A percentile compares a stretch with the other conserved stretches of the same genome.
Evolutionary conservation across 352 stramenopile species (phyloP).

Genomic region (Globisporangium paddicum): DNA sequence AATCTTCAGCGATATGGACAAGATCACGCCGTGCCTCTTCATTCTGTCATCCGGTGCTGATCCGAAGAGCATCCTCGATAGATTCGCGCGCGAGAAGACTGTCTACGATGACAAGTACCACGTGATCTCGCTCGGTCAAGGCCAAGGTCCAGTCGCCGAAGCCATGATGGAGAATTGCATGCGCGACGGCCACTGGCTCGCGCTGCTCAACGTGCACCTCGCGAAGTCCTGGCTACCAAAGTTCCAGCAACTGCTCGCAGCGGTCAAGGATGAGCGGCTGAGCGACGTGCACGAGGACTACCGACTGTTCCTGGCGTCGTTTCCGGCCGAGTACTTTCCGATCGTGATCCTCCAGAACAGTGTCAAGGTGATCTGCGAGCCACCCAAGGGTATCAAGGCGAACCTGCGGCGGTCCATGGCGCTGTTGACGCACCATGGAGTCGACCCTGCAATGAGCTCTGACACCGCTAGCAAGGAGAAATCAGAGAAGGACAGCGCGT

Average conservation of each 20-base stretch:
- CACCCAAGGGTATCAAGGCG: constrained; percentile 63
- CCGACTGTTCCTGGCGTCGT: constrained; percentile 65
- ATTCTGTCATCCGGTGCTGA: constrained; percentile 72
- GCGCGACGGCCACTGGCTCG: constrained; percentile 51
- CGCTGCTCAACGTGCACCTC: constrained; percentile 76
- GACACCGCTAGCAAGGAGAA: neutral
- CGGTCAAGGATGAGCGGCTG: constrained; percentile 25
- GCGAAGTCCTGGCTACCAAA: constrained; percentile 70
- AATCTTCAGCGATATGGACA: constrained; percentile 52
- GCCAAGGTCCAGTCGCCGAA: constrained; percentile 67
- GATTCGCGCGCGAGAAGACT: constrained; percentile 39
- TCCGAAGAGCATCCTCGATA: constrained; percentile 38
- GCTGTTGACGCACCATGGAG: constrained; percentile 19
- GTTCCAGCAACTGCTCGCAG: constrained; percentile 40
- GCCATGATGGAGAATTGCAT: constrained; percentile 45
- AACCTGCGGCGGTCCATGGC: constrained; percentile 69
- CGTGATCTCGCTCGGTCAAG: constrained; percentile 71
- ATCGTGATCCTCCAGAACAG: constrained; percentile 67
- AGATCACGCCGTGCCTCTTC: constrained; percentile 65
- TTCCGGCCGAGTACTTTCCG: constrained; percentile 63
- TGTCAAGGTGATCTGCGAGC: constrained; percentile 79
- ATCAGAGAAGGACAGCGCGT: neutral
- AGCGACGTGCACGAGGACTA: constrained; percentile 52
- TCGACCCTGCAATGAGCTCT: neutral
- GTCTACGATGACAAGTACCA: constrained; percentile 37